A percentile compares a stretch with the other conserved stretches of the same genome.
These are phyloP conservation scores for Ganoderma lucidum DNA, from an alignment of 1,284 basidiomycete species.

Conservation along the genomic window DNA sequence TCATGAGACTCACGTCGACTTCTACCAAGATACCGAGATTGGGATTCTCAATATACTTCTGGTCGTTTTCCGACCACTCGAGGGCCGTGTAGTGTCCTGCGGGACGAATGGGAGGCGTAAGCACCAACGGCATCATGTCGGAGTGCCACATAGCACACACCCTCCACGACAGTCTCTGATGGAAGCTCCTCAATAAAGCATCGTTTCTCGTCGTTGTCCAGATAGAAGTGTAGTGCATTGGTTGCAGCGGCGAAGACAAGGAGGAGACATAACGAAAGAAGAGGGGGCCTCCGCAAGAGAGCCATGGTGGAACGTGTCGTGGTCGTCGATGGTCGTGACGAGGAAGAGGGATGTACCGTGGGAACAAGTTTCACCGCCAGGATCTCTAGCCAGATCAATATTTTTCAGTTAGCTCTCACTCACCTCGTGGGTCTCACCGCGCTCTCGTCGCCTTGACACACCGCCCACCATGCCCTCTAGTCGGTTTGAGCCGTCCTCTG, in stretches of 20 bases:
- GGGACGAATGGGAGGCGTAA: background rate
- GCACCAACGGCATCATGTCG: background rate
- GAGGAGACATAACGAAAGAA: slow-evolving; percentile 48
- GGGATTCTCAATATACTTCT: slow-evolving; percentile 78
- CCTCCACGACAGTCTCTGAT: slow-evolving; percentile 96
- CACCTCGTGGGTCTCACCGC: background rate
- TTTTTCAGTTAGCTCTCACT: slow-evolving; percentile 22
- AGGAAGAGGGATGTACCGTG: slow-evolving; percentile 35
- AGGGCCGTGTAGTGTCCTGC: slow-evolving; percentile 92
- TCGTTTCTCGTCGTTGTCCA: slow-evolving; percentile 89
- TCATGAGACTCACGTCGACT: slow-evolving; percentile 73
- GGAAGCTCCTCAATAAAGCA: slow-evolving; percentile 99
- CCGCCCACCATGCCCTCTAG: slow-evolving; percentile 55
- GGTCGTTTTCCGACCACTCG: slow-evolving; percentile 84
- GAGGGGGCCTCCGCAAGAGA: slow-evolving; percentile 39
- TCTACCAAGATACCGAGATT: slow-evolving; percentile 90
- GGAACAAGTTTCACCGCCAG: slow-evolving; percentile 27
- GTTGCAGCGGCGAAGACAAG: slow-evolving; percentile 50
- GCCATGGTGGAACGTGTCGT: slow-evolving; percentile 39
- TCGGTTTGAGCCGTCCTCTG: slow-evolving; percentile 69
- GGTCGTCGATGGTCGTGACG: slow-evolving; percentile 34
- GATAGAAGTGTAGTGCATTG: slow-evolving; percentile 88
- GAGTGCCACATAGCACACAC: slow-evolving; percentile 50
- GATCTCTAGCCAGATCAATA: slow-evolving; percentile 25
- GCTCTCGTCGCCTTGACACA: background rate